Percentiles rank a stretch among this genome's conserved stretches.
Conservation (phyloP, 305 asterid species). For the Solanum aculeatissimum region DNA sequence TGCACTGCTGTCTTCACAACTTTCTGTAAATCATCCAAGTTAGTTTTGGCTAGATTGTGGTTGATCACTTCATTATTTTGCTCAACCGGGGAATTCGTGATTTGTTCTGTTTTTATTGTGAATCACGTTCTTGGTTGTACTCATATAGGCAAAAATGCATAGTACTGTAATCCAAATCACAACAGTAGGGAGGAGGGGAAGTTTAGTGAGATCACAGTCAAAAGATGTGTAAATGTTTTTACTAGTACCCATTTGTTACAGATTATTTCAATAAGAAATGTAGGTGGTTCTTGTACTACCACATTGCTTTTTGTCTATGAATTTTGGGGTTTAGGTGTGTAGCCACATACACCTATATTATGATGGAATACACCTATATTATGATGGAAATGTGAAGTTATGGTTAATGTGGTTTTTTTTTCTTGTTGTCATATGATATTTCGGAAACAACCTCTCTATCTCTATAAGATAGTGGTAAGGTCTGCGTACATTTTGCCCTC, state of each 20-base stretch:
- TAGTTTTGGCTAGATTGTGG: constrained; percentile 12
- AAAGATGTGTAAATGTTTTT: background rate
- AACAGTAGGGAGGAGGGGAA: background rate
- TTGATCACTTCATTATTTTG: constrained; percentile 38
- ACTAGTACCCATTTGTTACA: background rate
- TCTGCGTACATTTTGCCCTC: no score
- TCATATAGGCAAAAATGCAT: constrained; percentile 18
- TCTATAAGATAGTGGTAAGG: no score
- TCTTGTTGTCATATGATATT: no score
- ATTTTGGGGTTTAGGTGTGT: background rate
- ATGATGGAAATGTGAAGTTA: background rate
- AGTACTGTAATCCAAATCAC: background rate
- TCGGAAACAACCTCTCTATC: no score
- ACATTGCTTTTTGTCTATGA: background rate
- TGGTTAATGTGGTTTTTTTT: no score
- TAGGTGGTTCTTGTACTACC: background rate
- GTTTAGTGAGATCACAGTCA: background rate
- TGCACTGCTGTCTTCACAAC: constrained; percentile 13
- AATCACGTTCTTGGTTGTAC: constrained; percentile 39
- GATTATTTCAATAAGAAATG: background rate
- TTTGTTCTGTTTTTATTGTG: constrained; percentile 21
- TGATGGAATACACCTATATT: no score
- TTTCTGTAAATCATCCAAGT: constrained; percentile 6
- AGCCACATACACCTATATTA: background rate
- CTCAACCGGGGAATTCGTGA: constrained; percentile 43